A percentile compares a stretch with the other conserved stretches of the same genome.
Evolutionary conservation across 805 yeast genomes (phyloP).

Genomic region (Teunomyces lycoperdinae): DNA sequence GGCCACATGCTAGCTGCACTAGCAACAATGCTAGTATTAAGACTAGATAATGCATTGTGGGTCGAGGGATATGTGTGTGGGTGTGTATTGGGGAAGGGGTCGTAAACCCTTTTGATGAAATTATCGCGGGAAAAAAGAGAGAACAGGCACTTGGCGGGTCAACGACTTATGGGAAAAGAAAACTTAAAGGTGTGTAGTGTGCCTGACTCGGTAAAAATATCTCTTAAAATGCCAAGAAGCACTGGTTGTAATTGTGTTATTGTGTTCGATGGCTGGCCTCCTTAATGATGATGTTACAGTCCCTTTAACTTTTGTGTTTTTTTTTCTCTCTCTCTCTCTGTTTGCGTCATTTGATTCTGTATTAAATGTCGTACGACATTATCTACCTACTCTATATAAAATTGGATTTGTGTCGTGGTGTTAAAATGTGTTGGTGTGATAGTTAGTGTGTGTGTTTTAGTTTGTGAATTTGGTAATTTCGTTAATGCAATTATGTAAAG

Average conservation of each 20-base stretch:
- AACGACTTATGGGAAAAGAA: background rate
- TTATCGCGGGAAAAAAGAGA: background rate
- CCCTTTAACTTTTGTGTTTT: background rate
- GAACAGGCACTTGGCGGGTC: background rate
- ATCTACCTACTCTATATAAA: background rate
- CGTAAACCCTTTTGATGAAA: background rate
- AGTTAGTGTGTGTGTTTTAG: too few relatives aligned
- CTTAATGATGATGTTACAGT: background rate
- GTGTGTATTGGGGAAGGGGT: background rate
- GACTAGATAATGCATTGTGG: background rate
- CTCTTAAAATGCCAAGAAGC: background rate
- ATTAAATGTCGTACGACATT: conserved; percentile 1
- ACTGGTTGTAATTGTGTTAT: background rate
- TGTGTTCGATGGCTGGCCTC: background rate
- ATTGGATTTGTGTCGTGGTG: background rate
- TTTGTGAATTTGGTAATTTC: background rate
- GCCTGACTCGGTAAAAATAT: background rate
- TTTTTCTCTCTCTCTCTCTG: background rate
- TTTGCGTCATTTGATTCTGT: background rate
- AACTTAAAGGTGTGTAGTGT: background rate
- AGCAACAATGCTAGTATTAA: background rate
- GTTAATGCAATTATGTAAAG: background rate
- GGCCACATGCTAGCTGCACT: conserved; percentile 9
- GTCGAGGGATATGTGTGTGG: background rate
- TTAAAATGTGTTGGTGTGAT: conserved; percentile 6